A percentile compares a stretch with the other conserved stretches of the same genome.
phyloP scores from a whole-genome alignment of 495 filamentous ascomycete species.

The Lasiosphaeria ovina region DNA sequence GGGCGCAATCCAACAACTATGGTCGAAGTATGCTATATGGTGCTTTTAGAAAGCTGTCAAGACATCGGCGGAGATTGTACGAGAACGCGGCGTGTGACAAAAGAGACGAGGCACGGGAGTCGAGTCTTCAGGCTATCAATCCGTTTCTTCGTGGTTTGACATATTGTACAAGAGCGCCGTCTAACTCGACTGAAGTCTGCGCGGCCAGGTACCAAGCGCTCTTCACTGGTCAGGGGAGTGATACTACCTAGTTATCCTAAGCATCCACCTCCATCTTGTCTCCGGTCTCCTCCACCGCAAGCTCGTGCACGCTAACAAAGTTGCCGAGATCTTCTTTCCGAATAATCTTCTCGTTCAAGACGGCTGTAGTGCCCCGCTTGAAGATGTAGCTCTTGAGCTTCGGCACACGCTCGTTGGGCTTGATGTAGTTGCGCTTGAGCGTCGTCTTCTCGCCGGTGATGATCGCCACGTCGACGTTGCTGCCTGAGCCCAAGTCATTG shows the following conservation, averaged over 20 bases:
- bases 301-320: constrained; percentile 87
- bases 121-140: neutral
- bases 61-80: neutral
- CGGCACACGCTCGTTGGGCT: constrained; percentile 83
- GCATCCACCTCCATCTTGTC: constrained; percentile 96
- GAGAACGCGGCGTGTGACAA: neutral
- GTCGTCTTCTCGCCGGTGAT: constrained; percentile 93
- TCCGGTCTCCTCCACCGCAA: constrained; percentile 61
- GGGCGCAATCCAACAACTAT: no score
- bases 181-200: neutral
- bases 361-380: constrained; percentile 82
- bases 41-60: no score
- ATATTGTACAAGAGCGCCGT: constrained; percentile 16
- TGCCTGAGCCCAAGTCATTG: constrained; percentile 96
- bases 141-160: constrained; percentile 16
- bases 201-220: neutral
- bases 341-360: constrained; percentile 90
- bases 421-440: constrained; percentile 84
- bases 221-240: neutral
- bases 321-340: constrained; percentile 90
- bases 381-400: constrained; percentile 95
- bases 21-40: no score
- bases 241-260: constrained; percentile 35
- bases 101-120: neutral
- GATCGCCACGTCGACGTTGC: constrained; percentile 95